Conservation (phyloP, 2,329 filamentous ascomycete genomes). For the Zalaria sp. region DNA sequence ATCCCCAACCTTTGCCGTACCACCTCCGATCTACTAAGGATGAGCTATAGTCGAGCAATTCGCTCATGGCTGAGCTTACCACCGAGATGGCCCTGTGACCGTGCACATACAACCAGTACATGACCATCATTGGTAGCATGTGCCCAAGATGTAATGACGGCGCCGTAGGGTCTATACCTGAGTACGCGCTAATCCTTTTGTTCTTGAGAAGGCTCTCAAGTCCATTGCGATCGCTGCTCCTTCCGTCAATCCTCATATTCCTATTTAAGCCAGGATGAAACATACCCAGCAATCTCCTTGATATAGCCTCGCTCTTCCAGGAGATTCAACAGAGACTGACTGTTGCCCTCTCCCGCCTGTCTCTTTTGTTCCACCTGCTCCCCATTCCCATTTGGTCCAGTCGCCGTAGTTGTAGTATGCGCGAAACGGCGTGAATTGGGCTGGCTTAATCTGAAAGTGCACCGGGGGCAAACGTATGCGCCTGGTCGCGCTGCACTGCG, state of each 20-base stretch:
- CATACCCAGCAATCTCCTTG: conserved; percentile 50
- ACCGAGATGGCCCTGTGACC: conserved; percentile 56
- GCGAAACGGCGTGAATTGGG: background rate
- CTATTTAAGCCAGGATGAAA: conserved; percentile 33
- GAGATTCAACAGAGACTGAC: conserved; percentile 14
- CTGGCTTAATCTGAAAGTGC: background rate
- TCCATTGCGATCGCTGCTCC: conserved; percentile 26
- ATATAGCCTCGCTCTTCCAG: conserved; percentile 60
- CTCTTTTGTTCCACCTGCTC: background rate
- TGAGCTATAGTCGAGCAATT: conserved; percentile 11
- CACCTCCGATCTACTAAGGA: conserved; percentile 44
- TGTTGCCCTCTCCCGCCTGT: background rate
- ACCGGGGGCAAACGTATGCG: background rate
- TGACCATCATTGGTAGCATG: conserved; percentile 65
- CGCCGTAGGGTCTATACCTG: conserved; percentile 71
- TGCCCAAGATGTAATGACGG: conserved; percentile 69
- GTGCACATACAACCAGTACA: conserved; percentile 73
- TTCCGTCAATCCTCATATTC: conserved; percentile 4
- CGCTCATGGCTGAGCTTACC: conserved; percentile 12
- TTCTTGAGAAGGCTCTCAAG: conserved; percentile 50
- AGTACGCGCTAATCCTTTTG: conserved; percentile 60
- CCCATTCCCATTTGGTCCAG: background rate
- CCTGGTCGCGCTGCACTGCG: background rate
- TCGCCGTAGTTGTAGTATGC: too few relatives aligned
- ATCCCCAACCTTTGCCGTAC: conserved; percentile 67